Percentiles rank a stretch among this genome's conserved stretches.
Conservation (phyloP, 192 early-diverging fungal genomes). For the Entomortierella lignicola region DNA sequence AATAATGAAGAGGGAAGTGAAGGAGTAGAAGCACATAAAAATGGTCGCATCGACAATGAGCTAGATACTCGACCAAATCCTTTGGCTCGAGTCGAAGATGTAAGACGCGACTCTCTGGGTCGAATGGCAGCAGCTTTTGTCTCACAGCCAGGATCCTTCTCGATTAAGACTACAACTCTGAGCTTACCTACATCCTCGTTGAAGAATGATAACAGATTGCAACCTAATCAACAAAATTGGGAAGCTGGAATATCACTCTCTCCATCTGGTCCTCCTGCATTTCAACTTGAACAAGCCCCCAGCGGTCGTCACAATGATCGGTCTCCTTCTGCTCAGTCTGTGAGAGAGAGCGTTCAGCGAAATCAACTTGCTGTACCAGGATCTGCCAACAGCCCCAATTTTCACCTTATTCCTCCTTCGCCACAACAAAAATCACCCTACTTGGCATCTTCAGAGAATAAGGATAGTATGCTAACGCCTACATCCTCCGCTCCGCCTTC, state of each 20-base stretch:
- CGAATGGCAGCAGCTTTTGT: constrained; percentile 46
- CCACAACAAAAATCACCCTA: not conserved
- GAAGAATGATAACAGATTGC: not conserved
- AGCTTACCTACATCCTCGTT: not conserved
- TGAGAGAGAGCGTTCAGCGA: constrained; percentile 5
- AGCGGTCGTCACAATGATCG: not conserved
- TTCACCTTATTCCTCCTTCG: constrained; percentile 28
- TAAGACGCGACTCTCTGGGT: constrained; percentile 17
- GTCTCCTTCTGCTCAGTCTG: constrained; percentile 22
- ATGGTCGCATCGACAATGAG: not conserved
- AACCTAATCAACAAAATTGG: not conserved
- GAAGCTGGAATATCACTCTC: constrained; percentile 4
- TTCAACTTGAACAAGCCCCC: not conserved
- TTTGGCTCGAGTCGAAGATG: not conserved
- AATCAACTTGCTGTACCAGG: constrained; percentile 5
- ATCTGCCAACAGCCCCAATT: constrained; percentile 11
- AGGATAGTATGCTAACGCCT: not conserved
- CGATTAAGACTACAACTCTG: constrained; percentile 21
- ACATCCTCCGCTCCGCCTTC: not conserved
- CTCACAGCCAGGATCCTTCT: constrained; percentile 40
- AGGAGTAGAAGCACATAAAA: constrained; percentile 11
- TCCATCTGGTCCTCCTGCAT: not conserved
- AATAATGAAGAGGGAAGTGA: constrained; percentile 3
- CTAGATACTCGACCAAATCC: not conserved
- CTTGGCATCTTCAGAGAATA: not conserved